Evolutionary conservation across 129 eudicot species (phyloP), one percentile per base, ranked within the genome.

Genomic region (Deinandra increscens): DNA sequence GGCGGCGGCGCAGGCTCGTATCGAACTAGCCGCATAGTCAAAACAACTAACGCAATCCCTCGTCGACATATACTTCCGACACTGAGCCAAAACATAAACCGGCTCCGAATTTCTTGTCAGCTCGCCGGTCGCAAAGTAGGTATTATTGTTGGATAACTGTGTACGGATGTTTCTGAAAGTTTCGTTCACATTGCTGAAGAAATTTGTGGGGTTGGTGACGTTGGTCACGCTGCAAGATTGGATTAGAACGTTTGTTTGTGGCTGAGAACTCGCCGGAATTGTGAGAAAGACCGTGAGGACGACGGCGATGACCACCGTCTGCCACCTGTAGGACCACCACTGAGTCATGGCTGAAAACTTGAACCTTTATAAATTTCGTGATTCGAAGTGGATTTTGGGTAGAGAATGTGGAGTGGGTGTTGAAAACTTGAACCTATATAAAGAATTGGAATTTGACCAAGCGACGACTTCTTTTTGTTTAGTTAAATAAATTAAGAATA

Each of bases 51-150:
- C 33, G 36, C 96, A 89, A 46, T 86, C 90, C 1, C 39, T 48
- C 0, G 49, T 54, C 3, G 92, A 77, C 72, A 89, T 61, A 78
- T 89, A 89, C 38, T 89, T 80, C 50, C 92, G 60, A 76, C 96
- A 89, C 83, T 86, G 92, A 10, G 64, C 86, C 86, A 86, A 53
- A 4, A 81, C 90, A 15, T 89, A 89, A 11, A 81, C 93, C 10
- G 83, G 83, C 73, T 81, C 80, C 3, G 91, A 77, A 11, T 80
- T 79, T 60, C 91, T 75, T 0, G 92, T 73, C 72, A 66, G 86
- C 58, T 79, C 73, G 1, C 82, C 77, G 3, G 86, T 86, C 1
- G 79, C 93, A 66, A 89, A 89, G 63, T 62, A 60, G 18, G 60
- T 84, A 76, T 69, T 76, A 13, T 56, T 83, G 60, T 67, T 77